Percentiles rank a stretch among this genome's conserved stretches.
phyloP scores from a whole-genome alignment of 805 yeast genomes.

The Saccharomycopsis microspora region DNA sequence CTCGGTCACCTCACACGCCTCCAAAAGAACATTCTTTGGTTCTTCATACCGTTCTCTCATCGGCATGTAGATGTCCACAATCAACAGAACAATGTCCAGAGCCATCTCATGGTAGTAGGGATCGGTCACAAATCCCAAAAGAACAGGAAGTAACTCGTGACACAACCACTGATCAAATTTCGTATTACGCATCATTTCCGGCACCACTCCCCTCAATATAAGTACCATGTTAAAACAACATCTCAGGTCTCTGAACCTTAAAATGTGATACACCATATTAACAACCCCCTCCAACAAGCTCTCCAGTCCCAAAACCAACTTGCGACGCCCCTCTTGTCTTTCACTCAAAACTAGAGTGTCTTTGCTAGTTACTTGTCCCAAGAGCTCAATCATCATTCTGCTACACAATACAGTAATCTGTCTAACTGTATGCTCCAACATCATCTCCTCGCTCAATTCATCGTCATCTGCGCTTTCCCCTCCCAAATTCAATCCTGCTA shows the following conservation, averaged over 20 bases:
- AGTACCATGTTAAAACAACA: slow-evolving; percentile 87
- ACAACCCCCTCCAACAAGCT: slow-evolving; percentile 69
- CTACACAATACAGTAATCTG: slow-evolving; percentile 90
- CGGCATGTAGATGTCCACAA: slow-evolving; percentile 69
- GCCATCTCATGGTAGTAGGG: slow-evolving; percentile 79
- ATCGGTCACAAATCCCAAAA: slow-evolving; percentile 57
- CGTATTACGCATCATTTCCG: slow-evolving; percentile 49
- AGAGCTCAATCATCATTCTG: slow-evolving; percentile 73
- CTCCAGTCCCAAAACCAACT: slow-evolving; percentile 51
- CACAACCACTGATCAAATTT: slow-evolving; percentile 63
- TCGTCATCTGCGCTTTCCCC: slow-evolving; percentile 46
- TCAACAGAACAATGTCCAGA: slow-evolving; percentile 82
- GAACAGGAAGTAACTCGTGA: slow-evolving; percentile 29
- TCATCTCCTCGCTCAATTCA: slow-evolving; percentile 91
- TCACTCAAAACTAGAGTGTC: slow-evolving; percentile 22
- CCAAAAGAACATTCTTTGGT: slow-evolving; percentile 8
- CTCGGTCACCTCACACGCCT: slow-evolving; percentile 6
- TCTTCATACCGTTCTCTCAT: slow-evolving; percentile 46
- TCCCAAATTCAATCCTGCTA: slow-evolving; percentile 30
- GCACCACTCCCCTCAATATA: slow-evolving; percentile 62
- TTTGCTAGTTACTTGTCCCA: slow-evolving; percentile 61
- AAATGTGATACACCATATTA: slow-evolving; percentile 61
- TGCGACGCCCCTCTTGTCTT: slow-evolving; percentile 44
- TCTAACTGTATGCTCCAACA: slow-evolving; percentile 90
- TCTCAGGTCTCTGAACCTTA: slow-evolving; percentile 78